Percentiles rank a stretch among this genome's conserved stretches.
These are phyloP conservation scores for Colletotrichum eleusines DNA, from an alignment of 2,329 filamentous ascomycete species.

Conservation along the genomic window DNA sequence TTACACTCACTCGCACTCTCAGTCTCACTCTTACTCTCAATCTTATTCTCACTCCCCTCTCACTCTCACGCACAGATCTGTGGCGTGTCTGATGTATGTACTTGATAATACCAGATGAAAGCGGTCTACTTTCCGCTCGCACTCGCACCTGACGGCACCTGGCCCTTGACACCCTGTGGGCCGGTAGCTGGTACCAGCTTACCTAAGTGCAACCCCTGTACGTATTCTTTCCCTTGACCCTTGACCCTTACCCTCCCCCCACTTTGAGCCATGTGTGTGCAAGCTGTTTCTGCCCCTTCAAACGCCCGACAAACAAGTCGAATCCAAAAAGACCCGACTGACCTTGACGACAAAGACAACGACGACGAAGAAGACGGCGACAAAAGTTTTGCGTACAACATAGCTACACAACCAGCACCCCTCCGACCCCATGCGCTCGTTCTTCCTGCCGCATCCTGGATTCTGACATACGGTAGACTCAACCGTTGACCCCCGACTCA, in stretches of 20 bases:
- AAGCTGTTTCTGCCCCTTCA: neutral
- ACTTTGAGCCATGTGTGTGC: neutral
- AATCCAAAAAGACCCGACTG: neutral
- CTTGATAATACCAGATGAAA: too few relatives aligned
- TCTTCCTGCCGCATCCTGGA: neutral
- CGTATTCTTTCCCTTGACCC: neutral
- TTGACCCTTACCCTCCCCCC: conserved; percentile 12
- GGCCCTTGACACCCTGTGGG: too few relatives aligned
- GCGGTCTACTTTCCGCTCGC: too few relatives aligned
- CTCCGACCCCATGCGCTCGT: neutral
- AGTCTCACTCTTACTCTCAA: too few relatives aligned
- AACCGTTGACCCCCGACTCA: conserved; percentile 2
- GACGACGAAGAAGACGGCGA: too few relatives aligned
- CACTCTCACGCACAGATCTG: neutral
- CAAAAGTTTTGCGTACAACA: too few relatives aligned
- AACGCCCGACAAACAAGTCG: conserved; percentile 1
- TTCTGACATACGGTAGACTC: conserved; percentile 10
- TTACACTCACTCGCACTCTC: too few relatives aligned
- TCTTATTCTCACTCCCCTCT: too few relatives aligned
- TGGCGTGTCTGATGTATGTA: too few relatives aligned
- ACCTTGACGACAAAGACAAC: neutral
- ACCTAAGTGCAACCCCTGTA: neutral
- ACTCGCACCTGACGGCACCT: too few relatives aligned
- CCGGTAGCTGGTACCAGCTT: too few relatives aligned
- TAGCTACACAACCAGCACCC: neutral